phyloP scores from a whole-genome alignment of 106 monocot genomes.

The Platanthera zijinensis region DNA sequence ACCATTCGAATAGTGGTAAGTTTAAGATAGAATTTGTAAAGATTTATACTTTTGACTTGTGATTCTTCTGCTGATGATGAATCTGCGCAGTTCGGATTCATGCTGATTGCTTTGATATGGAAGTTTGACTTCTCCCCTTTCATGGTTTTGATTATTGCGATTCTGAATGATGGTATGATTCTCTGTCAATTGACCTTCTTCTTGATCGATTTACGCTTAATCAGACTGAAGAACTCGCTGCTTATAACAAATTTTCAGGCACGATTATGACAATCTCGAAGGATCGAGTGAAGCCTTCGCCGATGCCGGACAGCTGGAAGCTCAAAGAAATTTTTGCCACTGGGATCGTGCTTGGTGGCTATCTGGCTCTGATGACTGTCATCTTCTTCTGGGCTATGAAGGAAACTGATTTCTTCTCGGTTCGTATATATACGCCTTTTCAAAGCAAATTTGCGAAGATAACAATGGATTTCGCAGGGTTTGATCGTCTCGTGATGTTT shows the following conservation, averaged over 20 bases:
- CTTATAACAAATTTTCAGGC: conserved; percentile 19
- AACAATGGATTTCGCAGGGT: background rate
- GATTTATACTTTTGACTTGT: background rate
- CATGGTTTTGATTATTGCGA: conserved; percentile 83
- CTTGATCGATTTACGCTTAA: background rate
- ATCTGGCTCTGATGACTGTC: conserved; percentile 70
- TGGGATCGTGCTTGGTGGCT: conserved; percentile 55
- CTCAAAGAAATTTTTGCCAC: conserved; percentile 79
- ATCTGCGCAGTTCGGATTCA: conserved; percentile 49
- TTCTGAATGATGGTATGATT: conserved; percentile 65
- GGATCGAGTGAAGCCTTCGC: conserved; percentile 72
- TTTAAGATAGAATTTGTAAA: background rate
- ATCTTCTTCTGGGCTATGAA: conserved; percentile 77
- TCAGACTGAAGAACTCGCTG: background rate
- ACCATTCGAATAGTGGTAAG: conserved; percentile 88
- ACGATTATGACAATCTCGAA: conserved; percentile 87
- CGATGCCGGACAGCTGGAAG: conserved; percentile 76
- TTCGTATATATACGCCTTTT: conserved; percentile 9
- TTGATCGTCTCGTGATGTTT: background rate
- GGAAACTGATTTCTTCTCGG: conserved; percentile 61
- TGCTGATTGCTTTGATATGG: conserved; percentile 80
- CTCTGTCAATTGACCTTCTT: background rate
- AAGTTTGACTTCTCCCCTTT: conserved; percentile 82
- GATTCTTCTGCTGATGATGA: conserved; percentile 1
- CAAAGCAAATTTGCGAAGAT: background rate